Conservation (phyloP, 129 eudicot species). For the Escallonia herrerae region DNA sequence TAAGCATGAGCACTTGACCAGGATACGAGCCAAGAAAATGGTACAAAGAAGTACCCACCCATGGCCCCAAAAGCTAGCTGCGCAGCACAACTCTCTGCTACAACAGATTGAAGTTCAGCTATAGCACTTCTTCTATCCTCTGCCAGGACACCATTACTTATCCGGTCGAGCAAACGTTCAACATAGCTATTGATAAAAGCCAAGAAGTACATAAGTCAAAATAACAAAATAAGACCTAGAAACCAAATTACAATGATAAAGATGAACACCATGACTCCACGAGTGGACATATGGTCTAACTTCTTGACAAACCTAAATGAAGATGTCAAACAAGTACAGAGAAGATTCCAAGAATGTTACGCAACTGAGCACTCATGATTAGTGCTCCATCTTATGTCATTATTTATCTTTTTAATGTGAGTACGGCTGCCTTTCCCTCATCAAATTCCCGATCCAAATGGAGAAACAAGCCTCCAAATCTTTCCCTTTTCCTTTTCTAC, state of each 20-base stretch:
- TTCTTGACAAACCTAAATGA: neutral
- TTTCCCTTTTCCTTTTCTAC: neutral
- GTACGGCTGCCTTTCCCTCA: too few species aligned
- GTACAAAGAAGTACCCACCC: constrained; percentile 38
- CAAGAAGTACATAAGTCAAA: constrained; percentile 13
- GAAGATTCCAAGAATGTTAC: neutral
- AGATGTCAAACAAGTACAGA: neutral
- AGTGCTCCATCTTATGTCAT: neutral
- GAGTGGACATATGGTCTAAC: neutral
- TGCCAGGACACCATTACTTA: constrained; percentile 72
- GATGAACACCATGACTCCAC: neutral
- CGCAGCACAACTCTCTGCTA: constrained; percentile 82
- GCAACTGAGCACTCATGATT: too few species aligned
- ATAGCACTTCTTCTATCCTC: constrained; percentile 91
- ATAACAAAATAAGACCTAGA: neutral
- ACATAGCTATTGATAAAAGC: constrained; percentile 53
- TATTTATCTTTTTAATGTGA: neutral
- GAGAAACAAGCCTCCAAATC: neutral
- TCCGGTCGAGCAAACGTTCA: constrained; percentile 92
- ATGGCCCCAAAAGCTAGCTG: constrained; percentile 96
- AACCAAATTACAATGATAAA: neutral
- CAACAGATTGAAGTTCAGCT: constrained; percentile 84
- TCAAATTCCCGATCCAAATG: neutral
- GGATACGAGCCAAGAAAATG: neutral
- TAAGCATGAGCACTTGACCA: constrained; percentile 4